Conservation (phyloP, 768 basidiomycete genomes). For the Panus rudis region DNA sequence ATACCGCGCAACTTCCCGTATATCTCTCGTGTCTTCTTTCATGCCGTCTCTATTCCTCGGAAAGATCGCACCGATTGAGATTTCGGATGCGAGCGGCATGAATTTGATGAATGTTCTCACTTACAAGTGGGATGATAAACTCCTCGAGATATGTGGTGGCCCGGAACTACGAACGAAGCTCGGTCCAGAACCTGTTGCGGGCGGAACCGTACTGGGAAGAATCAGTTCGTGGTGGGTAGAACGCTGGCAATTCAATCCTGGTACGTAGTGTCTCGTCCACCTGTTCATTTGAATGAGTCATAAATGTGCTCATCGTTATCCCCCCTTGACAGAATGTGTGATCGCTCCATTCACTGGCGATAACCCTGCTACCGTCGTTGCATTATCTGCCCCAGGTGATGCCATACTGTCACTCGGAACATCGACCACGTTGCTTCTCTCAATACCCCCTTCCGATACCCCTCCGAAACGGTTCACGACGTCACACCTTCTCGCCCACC, state of each 20-base stretch:
- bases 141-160: slow-evolving; percentile 66
- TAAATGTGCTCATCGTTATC: not conserved
- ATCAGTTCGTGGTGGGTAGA: slow-evolving; percentile 66
- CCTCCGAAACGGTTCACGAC: slow-evolving; percentile 67
- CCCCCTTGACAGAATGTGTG: slow-evolving; percentile 47
- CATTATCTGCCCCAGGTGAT: slow-evolving; percentile 68
- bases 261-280: slow-evolving; percentile 26
- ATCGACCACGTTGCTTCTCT: slow-evolving; percentile 80
- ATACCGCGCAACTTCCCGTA: slow-evolving; percentile 54
- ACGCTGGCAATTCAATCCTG: slow-evolving; percentile 67
- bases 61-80: slow-evolving; percentile 70
- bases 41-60: slow-evolving; percentile 79
- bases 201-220: slow-evolving; percentile 59
- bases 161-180: slow-evolving; percentile 60
- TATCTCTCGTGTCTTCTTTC: slow-evolving; percentile 81
- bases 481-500: slow-evolving; percentile 70
- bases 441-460: slow-evolving; percentile 56
- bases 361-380: slow-evolving; percentile 79
- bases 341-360: slow-evolving; percentile 86
- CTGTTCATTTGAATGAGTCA: not conserved
- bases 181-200: slow-evolving; percentile 69
- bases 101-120: slow-evolving; percentile 76
- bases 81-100: slow-evolving; percentile 89
- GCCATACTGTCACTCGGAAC: slow-evolving; percentile 84
- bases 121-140: slow-evolving; percentile 63